Evolutionary conservation across 2,329 filamentous ascomycete species (phyloP).

Genomic region (Aphanoascus verrucosus): DNA sequence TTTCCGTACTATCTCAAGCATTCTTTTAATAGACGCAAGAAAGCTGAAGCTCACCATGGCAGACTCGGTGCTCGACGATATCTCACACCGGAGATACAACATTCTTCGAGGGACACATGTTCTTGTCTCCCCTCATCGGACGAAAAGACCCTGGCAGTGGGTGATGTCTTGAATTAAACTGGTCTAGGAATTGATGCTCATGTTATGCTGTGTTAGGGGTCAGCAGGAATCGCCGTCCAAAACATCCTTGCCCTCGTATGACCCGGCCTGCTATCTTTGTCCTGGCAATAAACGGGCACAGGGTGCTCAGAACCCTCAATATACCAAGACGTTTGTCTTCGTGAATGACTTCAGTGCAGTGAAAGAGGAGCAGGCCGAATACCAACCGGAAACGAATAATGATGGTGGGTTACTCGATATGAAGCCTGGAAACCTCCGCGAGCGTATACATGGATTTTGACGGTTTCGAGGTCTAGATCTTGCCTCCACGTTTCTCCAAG

Average conservation of each 20-base stretch:
- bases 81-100: constrained; percentile 91
- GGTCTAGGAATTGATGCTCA: background rate
- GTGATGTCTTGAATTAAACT: constrained; percentile 26
- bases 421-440: background rate
- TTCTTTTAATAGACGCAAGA: background rate
- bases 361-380: constrained; percentile 81
- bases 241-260: constrained; percentile 64
- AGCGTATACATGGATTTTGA: background rate
- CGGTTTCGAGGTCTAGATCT: constrained; percentile 29
- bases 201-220: constrained; percentile 44
- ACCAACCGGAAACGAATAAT: constrained; percentile 45
- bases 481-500: constrained; percentile 65
- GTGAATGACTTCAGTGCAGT: constrained; percentile 97
- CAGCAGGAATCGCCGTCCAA: constrained; percentile 63
- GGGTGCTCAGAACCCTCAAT: constrained; percentile 76
- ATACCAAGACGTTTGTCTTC: constrained; percentile 81
- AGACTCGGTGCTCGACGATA: constrained; percentile 76
- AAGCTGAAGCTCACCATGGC: constrained; percentile 45
- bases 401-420: constrained; percentile 33
- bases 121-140: constrained; percentile 88
- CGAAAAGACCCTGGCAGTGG: constrained; percentile 96
- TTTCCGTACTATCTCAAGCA: background rate
- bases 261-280: constrained; percentile 88
- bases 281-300: constrained; percentile 81
- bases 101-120: constrained; percentile 83